Evolutionary conservation across 768 basidiomycete genomes (phyloP), one percentile per base, ranked within the genome.

Genomic region (Tylopilus balloui): DNA sequence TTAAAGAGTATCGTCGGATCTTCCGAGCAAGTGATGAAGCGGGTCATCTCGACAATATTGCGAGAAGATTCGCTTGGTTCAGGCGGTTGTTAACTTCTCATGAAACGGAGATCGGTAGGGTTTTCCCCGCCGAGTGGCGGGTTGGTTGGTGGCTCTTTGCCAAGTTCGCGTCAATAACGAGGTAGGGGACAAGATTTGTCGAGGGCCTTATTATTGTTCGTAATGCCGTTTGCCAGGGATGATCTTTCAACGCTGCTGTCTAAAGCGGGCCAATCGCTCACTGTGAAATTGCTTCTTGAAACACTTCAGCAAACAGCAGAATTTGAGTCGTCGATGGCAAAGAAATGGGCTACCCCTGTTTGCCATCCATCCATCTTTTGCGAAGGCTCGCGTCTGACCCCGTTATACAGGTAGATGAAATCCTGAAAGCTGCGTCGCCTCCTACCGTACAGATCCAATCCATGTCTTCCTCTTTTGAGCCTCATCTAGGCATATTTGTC

Each of bases 1-100:
- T 99, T 21, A 91, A 92, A 63, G 96, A 98, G 64, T 99, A 98
- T 64, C 84, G 93, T 11, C 85, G 93, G 19, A 94, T 99, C 63
- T 98, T 99, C 71, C 83, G 88, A 42, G 81, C 88, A 7, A 84
- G 84, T 6, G 93, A 96, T 54, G 96, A 98, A 68, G 92, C 96
- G 2, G 96, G 95, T 4, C 92, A 96, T 59, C 75, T 99, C 39
- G 96, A 99, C 71, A 99, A 99, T 55, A 77, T 96, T 6, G 82
- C 91, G 0, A 75, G 96, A 14, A 80, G 96, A 35, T 98, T 92
- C 58, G 91, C 93, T 4, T 99, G 94, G 93, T 98, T 97, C 70
- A 76, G 88, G 19, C 80, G 94, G 24, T 67, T 93, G 25, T 70
- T 99, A 19, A 82, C 85, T 49, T 82, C 80, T 6, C 90, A 96